Base-by-base conservation (phyloP, 2,329 filamentous ascomycete genomes). In the Rachicladosporium sp. region DNA sequence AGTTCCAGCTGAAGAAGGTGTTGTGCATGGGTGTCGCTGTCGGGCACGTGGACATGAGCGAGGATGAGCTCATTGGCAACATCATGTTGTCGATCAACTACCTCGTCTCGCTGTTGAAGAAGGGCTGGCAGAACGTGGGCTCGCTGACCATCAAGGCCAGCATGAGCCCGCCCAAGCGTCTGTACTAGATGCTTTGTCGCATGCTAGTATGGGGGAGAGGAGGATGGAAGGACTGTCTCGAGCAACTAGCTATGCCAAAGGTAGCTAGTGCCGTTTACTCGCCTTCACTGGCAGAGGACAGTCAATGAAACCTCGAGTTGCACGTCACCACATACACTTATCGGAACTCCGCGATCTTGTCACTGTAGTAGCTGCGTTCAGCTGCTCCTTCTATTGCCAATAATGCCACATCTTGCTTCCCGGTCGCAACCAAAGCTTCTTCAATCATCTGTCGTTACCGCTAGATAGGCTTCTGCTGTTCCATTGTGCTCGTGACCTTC, bases 1-100 rank as follows among this genome's bases (percentile, higher is more conserved):
- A 98, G 82, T 98, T 98, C 83, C 88, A 98, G 80, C 78, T 98
- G 64, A 98, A 98, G 86, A 98, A 98, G 85, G 91, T 98, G 68
- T 79, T 98, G 59, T 98, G 91, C 79, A 88, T 98, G 80, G 91
- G 89, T 82, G 89, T 96, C 66, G 91, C 91, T 59, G 85, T 98
- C 63, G 91, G 91, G 66, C 94, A 98, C 72, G 91, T 98, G 60
- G 87, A 81, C 61, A 98, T 98, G 91, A 82, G 77, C 53, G 74
- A 86, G 73, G 91, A 98, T 64, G 85, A 95, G 76, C 74, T 98
- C 56, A 81, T 98, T 57, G 83, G 78, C 65, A 98, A 98, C 82
- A 88, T 96, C 73, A 98, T 98, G 91, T 73, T 98, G 74, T 78
- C 89, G 71, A 96, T 98, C 82, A 98, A 98, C 84, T 98, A 98